Percentiles rank a stretch among this genome's conserved stretches.
Evolutionary conservation across 148 eudicot genomes (phyloP).

Genomic region (Camellia sinensis): DNA sequence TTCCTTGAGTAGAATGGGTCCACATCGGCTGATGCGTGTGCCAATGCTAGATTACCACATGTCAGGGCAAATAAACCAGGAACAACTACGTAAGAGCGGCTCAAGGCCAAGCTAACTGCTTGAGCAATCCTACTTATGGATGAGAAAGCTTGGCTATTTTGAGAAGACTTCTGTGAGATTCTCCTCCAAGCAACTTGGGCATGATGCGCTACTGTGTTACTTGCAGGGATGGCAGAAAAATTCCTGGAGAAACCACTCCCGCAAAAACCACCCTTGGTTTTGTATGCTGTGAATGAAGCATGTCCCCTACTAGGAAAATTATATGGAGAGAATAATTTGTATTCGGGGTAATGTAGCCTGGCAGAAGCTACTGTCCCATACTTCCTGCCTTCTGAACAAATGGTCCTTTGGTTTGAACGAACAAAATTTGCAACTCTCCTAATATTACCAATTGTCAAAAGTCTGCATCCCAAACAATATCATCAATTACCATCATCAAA

Average conservation of each 20-base stretch:
- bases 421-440: conserved; percentile 40
- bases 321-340: conserved; percentile 36
- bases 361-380: conserved; percentile 28
- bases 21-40: conserved; percentile 43
- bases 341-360: conserved; percentile 31
- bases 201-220: conserved; percentile 37
- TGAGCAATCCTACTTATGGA: conserved; percentile 56
- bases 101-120: conserved; percentile 77
- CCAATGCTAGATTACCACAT: conserved; percentile 53
- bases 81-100: conserved; percentile 58
- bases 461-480: conserved; percentile 40
- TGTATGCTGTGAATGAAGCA: conserved; percentile 22
- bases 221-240: conserved; percentile 33
- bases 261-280: conserved; percentile 22
- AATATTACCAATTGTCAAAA: conserved; percentile 48
- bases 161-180: conserved; percentile 32
- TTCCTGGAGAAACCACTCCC: conserved; percentile 32
- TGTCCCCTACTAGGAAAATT: conserved; percentile 31
- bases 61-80: conserved; percentile 66
- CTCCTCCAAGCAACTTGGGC: conserved; percentile 75
- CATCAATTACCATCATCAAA: conserved; percentile 11
- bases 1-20: conserved; percentile 52
- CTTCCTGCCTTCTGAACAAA: conserved; percentile 31
- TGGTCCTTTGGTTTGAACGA: conserved; percentile 24
- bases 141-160: conserved; percentile 21